Conservation (phyloP, 768 basidiomycete species). For the Rhizopogon rudus region DNA sequence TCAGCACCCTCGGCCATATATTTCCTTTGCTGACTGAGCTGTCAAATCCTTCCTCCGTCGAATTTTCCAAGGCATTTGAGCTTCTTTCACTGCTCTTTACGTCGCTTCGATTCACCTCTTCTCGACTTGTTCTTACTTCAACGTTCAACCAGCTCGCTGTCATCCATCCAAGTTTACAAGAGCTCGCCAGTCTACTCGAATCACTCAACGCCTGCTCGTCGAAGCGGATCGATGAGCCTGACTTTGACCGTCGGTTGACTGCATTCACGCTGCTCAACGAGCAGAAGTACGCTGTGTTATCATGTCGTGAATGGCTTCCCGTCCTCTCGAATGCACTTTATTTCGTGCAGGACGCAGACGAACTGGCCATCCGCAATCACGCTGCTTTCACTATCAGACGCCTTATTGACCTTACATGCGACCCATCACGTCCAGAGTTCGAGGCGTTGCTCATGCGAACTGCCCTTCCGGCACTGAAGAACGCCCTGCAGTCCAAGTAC, state of each 20-base stretch:
- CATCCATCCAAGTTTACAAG: no score
- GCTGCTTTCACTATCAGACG: constrained; percentile 72
- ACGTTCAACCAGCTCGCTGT: constrained; percentile 44
- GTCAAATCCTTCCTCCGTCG: constrained; percentile 34
- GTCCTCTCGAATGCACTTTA: constrained; percentile 78
- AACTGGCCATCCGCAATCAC: constrained; percentile 80
- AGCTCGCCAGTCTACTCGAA: constrained; percentile 50
- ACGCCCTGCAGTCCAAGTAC: constrained; percentile 69
- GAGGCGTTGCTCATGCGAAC: constrained; percentile 56
- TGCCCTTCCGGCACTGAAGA: constrained; percentile 76
- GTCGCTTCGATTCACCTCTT: constrained; percentile 62
- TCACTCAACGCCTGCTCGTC: constrained; percentile 82
- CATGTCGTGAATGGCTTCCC: constrained; percentile 69
- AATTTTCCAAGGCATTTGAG: constrained; percentile 52
- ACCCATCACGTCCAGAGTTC: constrained; percentile 34
- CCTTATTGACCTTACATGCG: constrained; percentile 44
- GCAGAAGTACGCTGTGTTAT: constrained; percentile 42
- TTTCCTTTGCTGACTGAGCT: constrained; percentile 67
- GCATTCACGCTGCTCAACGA: constrained; percentile 81
- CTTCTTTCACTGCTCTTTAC: constrained; percentile 78
- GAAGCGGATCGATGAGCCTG: constrained; percentile 84
- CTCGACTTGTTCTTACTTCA: constrained; percentile 63
- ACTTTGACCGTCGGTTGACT: constrained; percentile 79
- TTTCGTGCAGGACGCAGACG: constrained; percentile 86
- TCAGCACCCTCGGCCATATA: constrained; percentile 64